Evolutionary conservation across 2,329 filamentous ascomycete genomes (phyloP).

Genomic region (Fusarium robinianum): DNA sequence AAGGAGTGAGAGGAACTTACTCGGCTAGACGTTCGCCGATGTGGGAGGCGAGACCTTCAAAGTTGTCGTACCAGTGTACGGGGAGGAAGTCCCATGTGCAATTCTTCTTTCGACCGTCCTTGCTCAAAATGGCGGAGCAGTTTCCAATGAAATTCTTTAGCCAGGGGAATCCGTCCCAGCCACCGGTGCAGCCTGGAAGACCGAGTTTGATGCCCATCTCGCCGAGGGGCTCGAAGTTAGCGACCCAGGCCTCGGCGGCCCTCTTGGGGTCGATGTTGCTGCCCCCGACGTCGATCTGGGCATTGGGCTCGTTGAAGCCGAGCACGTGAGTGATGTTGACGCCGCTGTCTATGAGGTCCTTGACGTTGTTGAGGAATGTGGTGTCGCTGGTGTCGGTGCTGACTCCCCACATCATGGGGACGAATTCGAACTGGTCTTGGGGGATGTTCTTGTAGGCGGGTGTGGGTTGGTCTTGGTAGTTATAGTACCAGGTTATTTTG

Average conservation of each 20-base stretch:
- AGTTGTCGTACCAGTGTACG: slow-evolving; percentile 71
- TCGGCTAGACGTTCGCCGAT: slow-evolving; percentile 56
- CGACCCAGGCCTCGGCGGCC: slow-evolving; percentile 72
- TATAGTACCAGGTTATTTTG: slow-evolving; percentile 83
- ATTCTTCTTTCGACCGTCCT: slow-evolving; percentile 46
- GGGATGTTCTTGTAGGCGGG: slow-evolving; percentile 51
- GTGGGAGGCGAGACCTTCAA: slow-evolving; percentile 68
- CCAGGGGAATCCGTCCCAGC: slow-evolving; percentile 66
- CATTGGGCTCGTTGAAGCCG: slow-evolving; percentile 82
- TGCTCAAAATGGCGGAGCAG: slow-evolving; percentile 63
- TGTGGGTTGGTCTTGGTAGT: slow-evolving; percentile 67
- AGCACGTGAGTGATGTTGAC: slow-evolving; percentile 69
- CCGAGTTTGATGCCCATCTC: slow-evolving; percentile 68
- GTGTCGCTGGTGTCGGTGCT: slow-evolving; percentile 54
- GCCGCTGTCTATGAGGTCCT: slow-evolving; percentile 53
- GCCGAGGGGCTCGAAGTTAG: slow-evolving; percentile 71
- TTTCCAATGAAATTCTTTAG: slow-evolving; percentile 66
- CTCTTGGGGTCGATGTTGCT: slow-evolving; percentile 61
- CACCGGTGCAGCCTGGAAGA: slow-evolving; percentile 71
- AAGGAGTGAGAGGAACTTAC: slow-evolving; percentile 39
- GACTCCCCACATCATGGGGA: slow-evolving; percentile 80
- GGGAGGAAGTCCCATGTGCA: slow-evolving; percentile 68
- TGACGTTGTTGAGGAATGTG: slow-evolving; percentile 65
- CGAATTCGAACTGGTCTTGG: slow-evolving; percentile 68
- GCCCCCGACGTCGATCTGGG: slow-evolving; percentile 58